Evolutionary conservation across 495 filamentous ascomycete species (phyloP).

Genomic region (Xylaria telfairii): DNA sequence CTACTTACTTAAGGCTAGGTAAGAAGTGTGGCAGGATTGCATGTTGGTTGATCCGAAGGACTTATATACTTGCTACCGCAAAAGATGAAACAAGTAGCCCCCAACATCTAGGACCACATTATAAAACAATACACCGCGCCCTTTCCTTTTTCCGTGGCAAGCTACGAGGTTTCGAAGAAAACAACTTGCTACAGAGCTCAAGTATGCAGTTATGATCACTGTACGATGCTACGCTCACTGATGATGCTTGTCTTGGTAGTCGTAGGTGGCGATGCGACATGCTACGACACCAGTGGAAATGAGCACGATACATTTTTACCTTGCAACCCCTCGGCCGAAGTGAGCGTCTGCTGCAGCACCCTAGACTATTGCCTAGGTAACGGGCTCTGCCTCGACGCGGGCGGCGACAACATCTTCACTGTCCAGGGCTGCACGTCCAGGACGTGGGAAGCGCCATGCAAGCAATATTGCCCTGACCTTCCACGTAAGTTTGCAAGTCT

Average conservation of each 20-base stretch:
- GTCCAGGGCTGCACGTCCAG: constrained; percentile 38
- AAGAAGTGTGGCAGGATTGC: neutral
- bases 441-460: constrained; percentile 29
- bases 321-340: constrained; percentile 24
- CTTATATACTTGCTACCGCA: too few relatives aligned
- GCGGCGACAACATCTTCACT: constrained; percentile 33
- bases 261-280: neutral
- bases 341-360: constrained; percentile 37
- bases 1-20: too few relatives aligned
- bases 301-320: constrained; percentile 2
- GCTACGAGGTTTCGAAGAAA: neutral
- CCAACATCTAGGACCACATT: neutral
- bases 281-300: constrained; percentile 2
- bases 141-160: neutral
- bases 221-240: neutral
- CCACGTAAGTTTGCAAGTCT: neutral
- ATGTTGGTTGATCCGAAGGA: too few relatives aligned
- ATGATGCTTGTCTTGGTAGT: neutral
- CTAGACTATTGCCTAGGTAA: constrained; percentile 36
- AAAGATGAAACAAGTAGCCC: neutral
- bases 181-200: neutral
- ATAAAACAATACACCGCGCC: neutral
- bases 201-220: neutral
- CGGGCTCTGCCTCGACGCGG: constrained; percentile 31
- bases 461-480: neutral